Evolutionary conservation across 441 rosid genomes (phyloP), one percentile per base, ranked within the genome.

Genomic region (Pelargonium fulgidum): DNA sequence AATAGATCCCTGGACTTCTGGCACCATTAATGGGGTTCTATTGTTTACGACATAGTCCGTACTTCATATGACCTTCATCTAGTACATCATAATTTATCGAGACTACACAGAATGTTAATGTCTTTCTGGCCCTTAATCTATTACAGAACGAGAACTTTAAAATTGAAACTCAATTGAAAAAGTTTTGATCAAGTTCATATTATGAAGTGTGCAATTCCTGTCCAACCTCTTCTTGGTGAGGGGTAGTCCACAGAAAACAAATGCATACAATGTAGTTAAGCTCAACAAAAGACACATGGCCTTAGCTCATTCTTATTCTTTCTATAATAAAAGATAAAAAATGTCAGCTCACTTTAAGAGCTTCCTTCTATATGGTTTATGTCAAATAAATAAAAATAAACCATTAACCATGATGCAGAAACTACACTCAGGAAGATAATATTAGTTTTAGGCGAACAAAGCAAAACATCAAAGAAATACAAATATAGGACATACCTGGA

Each of bases 401-500:
- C 62, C 62, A 58, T 1, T 0, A 58, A 58, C 62, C 62, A 58
- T 19, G 20, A 19, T 58, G 3, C 62, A 58, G n/a, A 66, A 10
- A 29, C 47, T 4, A 58, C 16, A 64, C 9, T 33, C 61, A 16
- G 47, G 5, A 72, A 67, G 68, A 65, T 50, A 47, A 42, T 48
- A 65, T 68, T 19, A 58, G 47, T 56, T 72, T 29, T 14, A 62
- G 39, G 48, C 10, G 48, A 44, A 68, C 3, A 64, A 39, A 13
- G 50, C 33, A 68, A 73, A 45, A 67, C 8, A 48, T 3, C 0
- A 26, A 67, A 52, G 65, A 39, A 67, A 70, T 41, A 67, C 45
- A 75, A 66, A 20, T 64, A 67, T 0, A 17, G 62, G 65, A 73
- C 75, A 74, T 50, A 90, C 99, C 97, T 91, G 97, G 20, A 87